phyloP scores from a whole-genome alignment of 2,329 filamentous ascomycete genomes.

The Hymenoscyphus salicellus region DNA sequence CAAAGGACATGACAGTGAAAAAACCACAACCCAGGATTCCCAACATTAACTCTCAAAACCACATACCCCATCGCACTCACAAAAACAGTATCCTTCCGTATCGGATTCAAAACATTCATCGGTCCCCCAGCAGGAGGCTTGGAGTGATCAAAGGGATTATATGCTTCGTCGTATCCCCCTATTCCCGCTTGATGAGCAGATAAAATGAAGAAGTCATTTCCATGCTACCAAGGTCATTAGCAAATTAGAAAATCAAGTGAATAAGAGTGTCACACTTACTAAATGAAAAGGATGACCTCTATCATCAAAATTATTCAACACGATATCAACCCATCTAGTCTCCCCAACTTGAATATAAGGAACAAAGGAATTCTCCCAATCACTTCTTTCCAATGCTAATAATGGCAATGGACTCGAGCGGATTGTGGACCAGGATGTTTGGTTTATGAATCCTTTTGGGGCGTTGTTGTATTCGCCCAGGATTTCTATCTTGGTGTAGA shows the following conservation, averaged over 20 bases:
- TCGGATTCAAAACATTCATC: slow-evolving; percentile 6
- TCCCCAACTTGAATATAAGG: background rate
- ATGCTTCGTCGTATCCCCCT: slow-evolving; percentile 24
- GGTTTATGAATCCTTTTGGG: slow-evolving; percentile 14
- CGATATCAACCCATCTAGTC: slow-evolving; percentile 43
- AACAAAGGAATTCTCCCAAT: slow-evolving; percentile 9
- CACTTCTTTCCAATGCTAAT: background rate
- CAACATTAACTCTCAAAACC: slow-evolving; percentile 45
- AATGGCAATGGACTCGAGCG: background rate
- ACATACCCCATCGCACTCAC: slow-evolving; percentile 39
- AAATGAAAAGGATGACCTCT: slow-evolving; percentile 52
- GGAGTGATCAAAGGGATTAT: slow-evolving; percentile 36
- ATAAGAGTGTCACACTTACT: background rate
- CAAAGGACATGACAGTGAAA: slow-evolving; percentile 46
- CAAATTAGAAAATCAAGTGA: too few species aligned
- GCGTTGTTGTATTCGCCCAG: slow-evolving; percentile 14
- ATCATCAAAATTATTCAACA: slow-evolving; percentile 48
- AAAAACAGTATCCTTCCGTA: slow-evolving; percentile 49
- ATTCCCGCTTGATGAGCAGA: slow-evolving; percentile 4
- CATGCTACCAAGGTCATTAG: slow-evolving; percentile 20
- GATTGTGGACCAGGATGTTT: slow-evolving; percentile 1
- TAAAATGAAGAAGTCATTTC: slow-evolving; percentile 28
- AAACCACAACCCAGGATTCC: slow-evolving; percentile 53
- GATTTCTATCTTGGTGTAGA: slow-evolving; percentile 18
- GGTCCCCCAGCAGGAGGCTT: slow-evolving; percentile 3